Evolutionary conservation across 139 green algal species (phyloP).

Genomic region (Diplosphaera chodatii): DNA sequence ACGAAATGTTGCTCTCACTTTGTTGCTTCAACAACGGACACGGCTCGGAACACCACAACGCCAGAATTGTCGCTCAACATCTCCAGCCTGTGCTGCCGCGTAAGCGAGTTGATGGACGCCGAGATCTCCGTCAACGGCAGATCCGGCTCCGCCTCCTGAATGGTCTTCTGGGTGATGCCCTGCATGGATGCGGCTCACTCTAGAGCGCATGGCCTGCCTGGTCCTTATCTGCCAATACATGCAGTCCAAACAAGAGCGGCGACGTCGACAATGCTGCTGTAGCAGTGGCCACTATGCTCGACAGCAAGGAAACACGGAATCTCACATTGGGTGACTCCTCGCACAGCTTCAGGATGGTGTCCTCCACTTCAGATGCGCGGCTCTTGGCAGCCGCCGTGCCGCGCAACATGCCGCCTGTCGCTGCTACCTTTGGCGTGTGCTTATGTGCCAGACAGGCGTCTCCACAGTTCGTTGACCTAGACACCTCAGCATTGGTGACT

Average conservation of each 20-base stretch:
- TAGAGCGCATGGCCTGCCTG: too few species aligned
- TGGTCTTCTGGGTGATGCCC: neutral
- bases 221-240: too few species aligned
- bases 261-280: too few species aligned
- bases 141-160: neutral
- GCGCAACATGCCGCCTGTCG: neutral
- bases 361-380: neutral
- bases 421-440: neutral
- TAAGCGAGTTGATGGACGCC: conserved; percentile 32
- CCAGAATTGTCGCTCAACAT: conserved; percentile 8
- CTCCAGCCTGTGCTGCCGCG: conserved; percentile 19
- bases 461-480: too few species aligned
- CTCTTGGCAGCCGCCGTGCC: too few species aligned
- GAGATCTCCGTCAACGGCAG: conserved; percentile 17
- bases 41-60: conserved; percentile 18
- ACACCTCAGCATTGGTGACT: too few species aligned
- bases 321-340: neutral
- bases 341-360: neutral
- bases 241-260: too few species aligned
- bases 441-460: too few species aligned
- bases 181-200: neutral
- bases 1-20: conserved; percentile 17
- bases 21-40: conserved; percentile 10
- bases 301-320: too few species aligned
- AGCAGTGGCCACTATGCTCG: too few species aligned